Percentiles rank a stretch among this genome's conserved stretches.
Evolutionary conservation across 1,284 basidiomycete genomes (phyloP).

Genomic region (Taiwanofungus camphoratus): DNA sequence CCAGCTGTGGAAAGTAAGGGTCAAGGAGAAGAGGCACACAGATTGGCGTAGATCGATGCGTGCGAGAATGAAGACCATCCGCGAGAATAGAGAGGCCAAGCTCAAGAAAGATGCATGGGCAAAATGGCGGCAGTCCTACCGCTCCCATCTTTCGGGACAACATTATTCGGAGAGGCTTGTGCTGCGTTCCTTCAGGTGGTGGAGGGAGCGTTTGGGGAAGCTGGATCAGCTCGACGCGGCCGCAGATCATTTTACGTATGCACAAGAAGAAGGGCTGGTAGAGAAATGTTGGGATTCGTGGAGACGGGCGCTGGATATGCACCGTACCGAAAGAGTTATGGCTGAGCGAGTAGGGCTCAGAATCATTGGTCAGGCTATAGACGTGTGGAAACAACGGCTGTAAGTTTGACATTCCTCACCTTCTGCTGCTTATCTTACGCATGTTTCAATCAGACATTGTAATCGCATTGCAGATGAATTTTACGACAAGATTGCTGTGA

Average conservation of each 20-base stretch:
- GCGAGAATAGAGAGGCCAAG: constrained; percentile 44
- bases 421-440: background rate
- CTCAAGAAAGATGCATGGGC: constrained; percentile 50
- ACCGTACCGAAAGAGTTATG: constrained; percentile 39
- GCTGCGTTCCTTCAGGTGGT: constrained; percentile 39
- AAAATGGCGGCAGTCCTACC: constrained; percentile 54
- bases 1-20: constrained; percentile 42
- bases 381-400: constrained; percentile 52
- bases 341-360: constrained; percentile 38
- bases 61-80: constrained; percentile 53
- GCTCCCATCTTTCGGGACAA: constrained; percentile 42
- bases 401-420: constrained; percentile 28
- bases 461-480: constrained; percentile 39
- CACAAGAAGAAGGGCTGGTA: constrained; percentile 31
- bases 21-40: constrained; percentile 45
- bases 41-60: constrained; percentile 67
- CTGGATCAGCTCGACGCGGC: constrained; percentile 39
- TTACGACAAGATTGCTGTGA: constrained; percentile 39
- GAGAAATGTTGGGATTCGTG: constrained; percentile 49
- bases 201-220: constrained; percentile 40
- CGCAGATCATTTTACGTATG: constrained; percentile 42
- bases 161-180: constrained; percentile 41
- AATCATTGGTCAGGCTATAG: constrained; percentile 40
- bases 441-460: constrained; percentile 34
- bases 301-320: constrained; percentile 41